Percentiles rank a stretch among this genome's conserved stretches.
These are phyloP conservation scores for Massospora cicadina DNA, from an alignment of 371 early-diverging fungal species.

Conservation along the genomic window DNA sequence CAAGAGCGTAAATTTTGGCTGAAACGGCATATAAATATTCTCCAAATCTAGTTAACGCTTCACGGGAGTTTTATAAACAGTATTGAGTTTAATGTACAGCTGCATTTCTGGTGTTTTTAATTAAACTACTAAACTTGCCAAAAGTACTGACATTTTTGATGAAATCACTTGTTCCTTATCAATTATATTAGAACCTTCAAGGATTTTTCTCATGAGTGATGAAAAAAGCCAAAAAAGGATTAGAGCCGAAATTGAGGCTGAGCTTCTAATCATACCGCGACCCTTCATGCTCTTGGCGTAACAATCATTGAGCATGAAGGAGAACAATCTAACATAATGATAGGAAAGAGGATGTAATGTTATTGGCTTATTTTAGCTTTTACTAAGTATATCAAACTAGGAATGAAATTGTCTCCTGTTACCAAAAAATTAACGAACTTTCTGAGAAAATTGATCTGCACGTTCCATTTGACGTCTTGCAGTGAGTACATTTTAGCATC, in stretches of 20 bases:
- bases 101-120: too few relatives aligned
- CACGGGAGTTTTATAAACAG: too few relatives aligned
- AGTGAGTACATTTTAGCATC: not conserved
- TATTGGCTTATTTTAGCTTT: not conserved
- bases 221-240: not conserved
- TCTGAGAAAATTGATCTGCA: not conserved
- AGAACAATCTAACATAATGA: not conserved
- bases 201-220: not conserved
- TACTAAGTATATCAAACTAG: not conserved
- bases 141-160: not conserved
- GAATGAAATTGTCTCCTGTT: not conserved
- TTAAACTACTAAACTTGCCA: too few relatives aligned
- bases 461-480: not conserved
- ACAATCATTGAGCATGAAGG: not conserved
- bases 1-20: too few relatives aligned
- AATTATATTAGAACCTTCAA: not conserved
- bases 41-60: too few relatives aligned
- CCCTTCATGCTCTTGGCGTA: not conserved
- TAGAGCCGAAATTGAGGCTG: not conserved
- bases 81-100: too few relatives aligned
- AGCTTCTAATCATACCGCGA: not conserved
- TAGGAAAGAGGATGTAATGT: not conserved
- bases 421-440: not conserved
- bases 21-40: too few relatives aligned
- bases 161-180: not conserved